A percentile compares a stretch with the other conserved stretches of the same genome.
phyloP scores from a whole-genome alignment of 805 yeast species.

The Yarrowia divulgata region DNA sequence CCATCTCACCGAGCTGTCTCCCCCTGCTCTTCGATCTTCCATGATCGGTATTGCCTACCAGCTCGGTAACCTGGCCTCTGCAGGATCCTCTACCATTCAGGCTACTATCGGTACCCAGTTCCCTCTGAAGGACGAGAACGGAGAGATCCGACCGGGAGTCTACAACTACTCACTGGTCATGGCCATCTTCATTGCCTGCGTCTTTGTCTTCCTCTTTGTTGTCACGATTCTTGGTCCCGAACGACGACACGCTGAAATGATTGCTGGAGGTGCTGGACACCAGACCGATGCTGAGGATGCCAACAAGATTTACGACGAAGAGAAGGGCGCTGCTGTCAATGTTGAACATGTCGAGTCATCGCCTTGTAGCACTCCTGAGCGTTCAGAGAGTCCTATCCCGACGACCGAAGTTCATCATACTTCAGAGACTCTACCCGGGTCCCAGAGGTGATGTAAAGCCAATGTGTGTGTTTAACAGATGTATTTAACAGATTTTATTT shows the following conservation, averaged over 20 bases:
- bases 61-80: constrained; percentile 74
- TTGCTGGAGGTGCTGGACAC: constrained; percentile 39
- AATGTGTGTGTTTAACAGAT: too few species aligned
- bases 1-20: constrained; percentile 69
- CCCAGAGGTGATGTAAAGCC: too few species aligned
- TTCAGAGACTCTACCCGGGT: background rate
- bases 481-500: background rate
- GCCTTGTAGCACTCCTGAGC: background rate
- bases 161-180: constrained; percentile 72
- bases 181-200: constrained; percentile 73
- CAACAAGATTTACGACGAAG: constrained; percentile 17
- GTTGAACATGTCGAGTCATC: background rate
- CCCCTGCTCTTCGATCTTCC: constrained; percentile 67
- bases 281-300: constrained; percentile 34
- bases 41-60: constrained; percentile 70
- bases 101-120: constrained; percentile 64
- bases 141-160: constrained; percentile 48
- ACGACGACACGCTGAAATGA: constrained; percentile 45
- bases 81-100: constrained; percentile 76
- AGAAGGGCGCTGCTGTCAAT: constrained; percentile 2
- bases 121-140: constrained; percentile 56
- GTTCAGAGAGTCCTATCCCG: background rate
- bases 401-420: background rate
- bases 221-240: constrained; percentile 66
- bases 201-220: constrained; percentile 60